Conservation (phyloP, 495 filamentous ascomycete genomes). For the Chaetomium tenue region DNA sequence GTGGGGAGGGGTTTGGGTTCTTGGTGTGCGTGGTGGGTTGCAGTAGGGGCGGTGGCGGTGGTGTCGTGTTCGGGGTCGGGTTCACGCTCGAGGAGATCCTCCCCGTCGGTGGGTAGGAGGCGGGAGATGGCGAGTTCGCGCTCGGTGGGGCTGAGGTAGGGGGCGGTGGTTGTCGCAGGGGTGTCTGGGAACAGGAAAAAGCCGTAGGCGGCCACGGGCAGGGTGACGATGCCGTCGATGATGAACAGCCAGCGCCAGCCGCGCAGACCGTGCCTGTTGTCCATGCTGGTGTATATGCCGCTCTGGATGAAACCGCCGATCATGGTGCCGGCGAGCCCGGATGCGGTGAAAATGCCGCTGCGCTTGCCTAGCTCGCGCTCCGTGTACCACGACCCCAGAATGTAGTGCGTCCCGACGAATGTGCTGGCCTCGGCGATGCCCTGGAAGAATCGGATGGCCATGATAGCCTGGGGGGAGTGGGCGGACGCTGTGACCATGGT, state of each 20-base stretch:
- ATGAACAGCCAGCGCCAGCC: slow-evolving; percentile 72
- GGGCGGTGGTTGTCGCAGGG: slow-evolving; percentile 52
- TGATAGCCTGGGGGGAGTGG: slow-evolving; percentile 53
- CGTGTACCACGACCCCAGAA: slow-evolving; percentile 68
- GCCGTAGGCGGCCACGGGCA: slow-evolving; percentile 60
- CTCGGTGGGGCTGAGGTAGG: slow-evolving; percentile 50
- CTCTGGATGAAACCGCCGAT: slow-evolving; percentile 58
- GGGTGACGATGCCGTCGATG: slow-evolving; percentile 50
- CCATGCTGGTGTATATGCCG: slow-evolving; percentile 53
- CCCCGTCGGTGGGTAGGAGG: not conserved
- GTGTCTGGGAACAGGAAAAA: slow-evolving; percentile 61
- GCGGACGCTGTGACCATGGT: slow-evolving; percentile 60
- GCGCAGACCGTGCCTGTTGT: slow-evolving; percentile 50
- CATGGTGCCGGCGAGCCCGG: slow-evolving; percentile 53
- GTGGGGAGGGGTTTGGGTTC: not conserved
- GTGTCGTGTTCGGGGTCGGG: slow-evolving; percentile 22
- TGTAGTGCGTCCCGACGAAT: slow-evolving; percentile 64
- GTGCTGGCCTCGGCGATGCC: slow-evolving; percentile 60
- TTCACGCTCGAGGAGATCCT: not conserved
- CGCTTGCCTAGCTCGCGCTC: slow-evolving; percentile 63
- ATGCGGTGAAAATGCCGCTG: slow-evolving; percentile 53
- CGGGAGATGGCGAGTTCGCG: slow-evolving; percentile 47
- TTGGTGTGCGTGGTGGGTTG: not conserved
- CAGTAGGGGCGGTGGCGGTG: not conserved
- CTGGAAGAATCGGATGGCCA: slow-evolving; percentile 68